phyloP scores from a whole-genome alignment of 2,329 filamentous ascomycete genomes.

The Xylariaceae sp. region DNA sequence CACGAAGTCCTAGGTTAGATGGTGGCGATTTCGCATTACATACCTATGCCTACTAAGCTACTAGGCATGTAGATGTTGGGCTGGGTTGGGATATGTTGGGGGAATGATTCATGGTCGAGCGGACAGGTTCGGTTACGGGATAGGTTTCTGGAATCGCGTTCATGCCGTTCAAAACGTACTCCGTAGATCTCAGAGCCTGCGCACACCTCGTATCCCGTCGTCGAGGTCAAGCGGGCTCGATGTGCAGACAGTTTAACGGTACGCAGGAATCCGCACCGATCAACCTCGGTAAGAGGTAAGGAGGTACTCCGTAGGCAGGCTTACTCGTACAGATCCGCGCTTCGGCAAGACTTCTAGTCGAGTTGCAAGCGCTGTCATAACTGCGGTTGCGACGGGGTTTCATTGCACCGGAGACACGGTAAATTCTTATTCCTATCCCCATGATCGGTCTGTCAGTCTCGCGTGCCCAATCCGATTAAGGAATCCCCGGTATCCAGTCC shows the following conservation, averaged over 20 bases:
- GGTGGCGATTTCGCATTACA: conserved; percentile 3
- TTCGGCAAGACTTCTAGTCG: background rate
- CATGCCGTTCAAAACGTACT: conserved; percentile 1
- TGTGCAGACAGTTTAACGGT: no score
- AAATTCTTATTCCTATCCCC: no score
- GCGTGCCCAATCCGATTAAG: conserved; percentile 1
- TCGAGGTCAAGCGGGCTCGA: background rate
- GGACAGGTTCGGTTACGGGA: background rate
- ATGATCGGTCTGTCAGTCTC: background rate
- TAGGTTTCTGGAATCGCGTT: conserved; percentile 6
- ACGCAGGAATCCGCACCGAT: no score
- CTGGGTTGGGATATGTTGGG: background rate
- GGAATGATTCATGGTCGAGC: conserved; percentile 3
- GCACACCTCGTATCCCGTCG: conserved; percentile 1
- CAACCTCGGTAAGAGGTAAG: no score
- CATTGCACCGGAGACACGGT: background rate
- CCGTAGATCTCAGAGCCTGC: conserved; percentile 5
- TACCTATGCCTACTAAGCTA: background rate
- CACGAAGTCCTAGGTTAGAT: background rate
- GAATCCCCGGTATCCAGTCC: background rate
- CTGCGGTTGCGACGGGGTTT: background rate
- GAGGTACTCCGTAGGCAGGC: no score
- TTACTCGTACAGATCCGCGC: background rate
- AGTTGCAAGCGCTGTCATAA: no score
- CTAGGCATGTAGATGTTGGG: no score